Base-by-base conservation (phyloP, 2,329 filamentous ascomycete species). In the Trichoderma gracile region DNA sequence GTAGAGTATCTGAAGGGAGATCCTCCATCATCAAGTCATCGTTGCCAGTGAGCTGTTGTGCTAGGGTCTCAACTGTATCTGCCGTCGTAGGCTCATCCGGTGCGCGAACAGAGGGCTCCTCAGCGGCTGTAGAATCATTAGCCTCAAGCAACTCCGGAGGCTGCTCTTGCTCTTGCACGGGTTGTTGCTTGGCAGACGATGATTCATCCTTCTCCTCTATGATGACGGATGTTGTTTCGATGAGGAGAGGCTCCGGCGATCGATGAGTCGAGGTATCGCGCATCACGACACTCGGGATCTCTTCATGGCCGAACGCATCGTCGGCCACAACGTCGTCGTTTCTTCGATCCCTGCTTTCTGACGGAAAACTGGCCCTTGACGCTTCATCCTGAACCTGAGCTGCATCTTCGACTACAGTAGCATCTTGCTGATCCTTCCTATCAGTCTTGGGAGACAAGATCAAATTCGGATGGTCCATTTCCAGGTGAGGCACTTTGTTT, bases 381-480 rank as follows among this genome's bases (percentile, higher is more conserved):
- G 17, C 2, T 19, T 23, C 42, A 30, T 21, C 15, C 3, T 46
- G 49, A 25, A 12, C 40, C 10, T 53, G 47, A 12, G 25, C 38
- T 6, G 45, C 15, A 54, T 25, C 12, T 46, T 46, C 58, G 17
- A 23, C 40, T 19, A 40, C 38, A 10, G 45, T 42, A 53, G 53
- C 25, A 54, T 46, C 9, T 47, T 17, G 55, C 4, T 33, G 58
- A 15, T 47, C 25, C 27, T 19, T 17, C 10, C 2, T 45, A 38
- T 19, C 12, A 10, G 47, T 1, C 33, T 61, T 53, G 15, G 58
- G 49, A 23, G 58, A 56, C 4, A 64, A 14, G 21, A 57, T 33
- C 17, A 57, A 14, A 30, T 55, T 57, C 5, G 53, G 53, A 23
- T 57, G 54, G 5, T 62, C 58, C 47, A 62, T 54, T 25, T 62